A percentile compares a stretch with the other conserved stretches of the same genome.
Evolutionary conservation across 2,329 filamentous ascomycete genomes (phyloP).

Genomic region (Cercospora canescens): DNA sequence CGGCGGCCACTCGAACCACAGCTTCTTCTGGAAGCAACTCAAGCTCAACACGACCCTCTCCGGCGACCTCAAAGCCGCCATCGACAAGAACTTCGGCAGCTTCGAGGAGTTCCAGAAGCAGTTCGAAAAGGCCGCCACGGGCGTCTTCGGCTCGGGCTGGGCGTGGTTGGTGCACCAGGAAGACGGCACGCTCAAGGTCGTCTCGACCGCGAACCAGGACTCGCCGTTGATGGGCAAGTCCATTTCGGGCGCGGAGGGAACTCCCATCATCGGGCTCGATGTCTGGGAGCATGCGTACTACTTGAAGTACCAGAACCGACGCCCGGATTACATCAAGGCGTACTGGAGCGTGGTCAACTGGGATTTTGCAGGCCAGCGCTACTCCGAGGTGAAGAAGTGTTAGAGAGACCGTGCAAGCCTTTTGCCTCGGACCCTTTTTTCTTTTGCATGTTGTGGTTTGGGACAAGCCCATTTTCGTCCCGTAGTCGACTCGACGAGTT

Average conservation of each 20-base stretch:
- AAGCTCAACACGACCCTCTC: constrained; percentile 63
- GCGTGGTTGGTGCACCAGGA: constrained; percentile 73
- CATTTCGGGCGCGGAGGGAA: constrained; percentile 54
- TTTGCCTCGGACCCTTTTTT: too few relatives aligned
- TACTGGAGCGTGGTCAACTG: constrained; percentile 81
- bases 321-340: constrained; percentile 72
- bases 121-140: constrained; percentile 66
- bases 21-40: constrained; percentile 82
- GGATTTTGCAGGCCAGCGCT: constrained; percentile 46
- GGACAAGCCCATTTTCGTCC: background rate
- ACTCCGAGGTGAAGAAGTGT: constrained; percentile 20
- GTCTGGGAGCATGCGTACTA: constrained; percentile 97
- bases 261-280: constrained; percentile 73
- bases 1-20: constrained; percentile 91
- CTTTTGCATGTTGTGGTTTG: background rate
- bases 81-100: constrained; percentile 68
- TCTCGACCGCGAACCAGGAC: constrained; percentile 86
- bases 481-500: background rate
- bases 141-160: constrained; percentile 83
- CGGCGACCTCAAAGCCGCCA: constrained; percentile 60
- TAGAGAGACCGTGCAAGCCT: background rate
- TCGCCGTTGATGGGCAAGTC: constrained; percentile 44
- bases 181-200: constrained; percentile 63
- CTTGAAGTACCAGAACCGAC: constrained; percentile 76
- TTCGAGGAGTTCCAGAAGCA: constrained; percentile 65